Conservation (phyloP, 176 grass and related monocot species). For the Oryza glumipatula region DNA sequence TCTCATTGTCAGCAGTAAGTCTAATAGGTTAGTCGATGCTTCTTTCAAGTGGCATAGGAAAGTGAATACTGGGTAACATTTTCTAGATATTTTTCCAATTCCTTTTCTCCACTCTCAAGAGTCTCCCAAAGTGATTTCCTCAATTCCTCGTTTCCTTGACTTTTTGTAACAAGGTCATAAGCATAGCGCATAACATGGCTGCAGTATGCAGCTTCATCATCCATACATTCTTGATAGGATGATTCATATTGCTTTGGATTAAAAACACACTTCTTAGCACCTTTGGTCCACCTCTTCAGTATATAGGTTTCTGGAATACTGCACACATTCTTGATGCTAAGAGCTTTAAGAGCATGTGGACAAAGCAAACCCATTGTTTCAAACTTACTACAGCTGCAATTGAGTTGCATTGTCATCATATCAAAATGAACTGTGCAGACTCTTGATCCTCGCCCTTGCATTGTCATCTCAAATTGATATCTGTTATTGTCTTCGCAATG, state of each 20-base stretch:
- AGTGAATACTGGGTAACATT: constrained; percentile 52
- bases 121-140: constrained; percentile 62
- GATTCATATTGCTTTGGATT: constrained; percentile 65
- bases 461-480: constrained; percentile 77
- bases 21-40: constrained; percentile 17
- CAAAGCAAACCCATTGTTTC: constrained; percentile 87
- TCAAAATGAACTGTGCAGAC: constrained; percentile 63
- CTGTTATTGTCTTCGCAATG: constrained; percentile 49
- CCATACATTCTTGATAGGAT: constrained; percentile 59
- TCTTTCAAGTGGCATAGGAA: constrained; percentile 57
- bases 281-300: constrained; percentile 82
- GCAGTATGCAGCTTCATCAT: constrained; percentile 58
- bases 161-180: constrained; percentile 82
- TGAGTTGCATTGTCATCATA: constrained; percentile 48
- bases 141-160: constrained; percentile 64
- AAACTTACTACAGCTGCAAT: constrained; percentile 78
- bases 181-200: constrained; percentile 78
- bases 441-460: constrained; percentile 71
- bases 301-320: constrained; percentile 79
- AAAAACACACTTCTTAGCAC: constrained; percentile 73
- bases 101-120: constrained; percentile 58
- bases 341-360: constrained; percentile 74
- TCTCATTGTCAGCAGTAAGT: constrained; percentile 24
- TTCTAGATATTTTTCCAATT: constrained; percentile 64
- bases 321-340: constrained; percentile 68